A percentile compares a stretch with the other conserved stretches of the same genome.
phyloP scores from a whole-genome alignment of 139 green algal genomes.

The Mychonastes homosphaera region DNA sequence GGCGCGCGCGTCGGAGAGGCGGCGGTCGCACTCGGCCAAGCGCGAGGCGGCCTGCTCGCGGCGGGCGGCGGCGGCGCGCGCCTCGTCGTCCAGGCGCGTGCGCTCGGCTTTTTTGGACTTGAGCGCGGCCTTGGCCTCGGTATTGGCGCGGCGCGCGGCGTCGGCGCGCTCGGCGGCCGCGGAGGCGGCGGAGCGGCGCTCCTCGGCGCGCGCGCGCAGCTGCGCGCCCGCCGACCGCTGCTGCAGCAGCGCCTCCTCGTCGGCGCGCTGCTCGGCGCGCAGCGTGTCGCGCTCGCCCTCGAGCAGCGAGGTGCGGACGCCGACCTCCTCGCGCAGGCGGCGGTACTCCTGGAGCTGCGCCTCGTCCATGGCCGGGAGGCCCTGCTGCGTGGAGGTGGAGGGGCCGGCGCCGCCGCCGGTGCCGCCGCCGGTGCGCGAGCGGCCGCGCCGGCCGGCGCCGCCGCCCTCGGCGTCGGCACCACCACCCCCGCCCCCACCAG shows the following conservation, averaged over 20 bases:
- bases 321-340: too few relatives aligned
- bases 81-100: background rate
- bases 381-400: too few relatives aligned
- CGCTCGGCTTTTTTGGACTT: background rate
- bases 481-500: conserved; percentile 4
- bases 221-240: background rate
- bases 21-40: conserved; percentile 50
- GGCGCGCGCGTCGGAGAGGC: conserved; percentile 55
- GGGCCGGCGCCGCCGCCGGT: too few relatives aligned
- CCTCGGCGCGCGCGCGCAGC: background rate
- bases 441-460: too few relatives aligned
- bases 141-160: background rate
- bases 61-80: too few relatives aligned
- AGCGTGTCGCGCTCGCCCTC: conserved; percentile 27
- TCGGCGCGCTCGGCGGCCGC: too few relatives aligned
- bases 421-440: too few relatives aligned
- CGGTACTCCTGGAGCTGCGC: conserved; percentile 35
- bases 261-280: conserved; percentile 26
- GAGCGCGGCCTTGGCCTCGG: background rate
- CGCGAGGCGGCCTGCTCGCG: too few relatives aligned
- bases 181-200: background rate
- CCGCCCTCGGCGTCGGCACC: conserved; percentile 6
- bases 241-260: conserved; percentile 12
- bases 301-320: too few relatives aligned
- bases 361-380: too few relatives aligned